These are phyloP conservation scores for Saxophila tyrrhenica DNA, from an alignment of 495 filamentous ascomycete genomes.

Conservation along the genomic window DNA sequence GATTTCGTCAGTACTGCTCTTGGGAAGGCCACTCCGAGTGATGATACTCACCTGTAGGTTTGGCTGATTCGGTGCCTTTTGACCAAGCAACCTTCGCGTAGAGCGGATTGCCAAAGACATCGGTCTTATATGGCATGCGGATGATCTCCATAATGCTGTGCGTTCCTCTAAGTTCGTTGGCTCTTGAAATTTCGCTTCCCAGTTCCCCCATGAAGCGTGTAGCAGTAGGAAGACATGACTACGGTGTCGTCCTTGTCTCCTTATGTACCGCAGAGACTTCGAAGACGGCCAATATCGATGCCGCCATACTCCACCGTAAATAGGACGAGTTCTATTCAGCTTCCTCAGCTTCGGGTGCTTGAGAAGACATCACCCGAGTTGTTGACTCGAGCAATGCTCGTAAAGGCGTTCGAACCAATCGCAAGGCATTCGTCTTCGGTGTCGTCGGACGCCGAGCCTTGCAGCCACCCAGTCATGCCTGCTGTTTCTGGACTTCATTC, in stretches of 20 bases:
- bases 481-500: not conserved
- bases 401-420: too few species aligned
- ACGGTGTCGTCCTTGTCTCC: not conserved
- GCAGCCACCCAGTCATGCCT: not conserved
- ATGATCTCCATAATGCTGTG: constrained; percentile 3
- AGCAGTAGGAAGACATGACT: too few species aligned
- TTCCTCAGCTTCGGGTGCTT: not conserved
- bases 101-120: constrained; percentile 7
- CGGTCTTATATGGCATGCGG: constrained; percentile 7
- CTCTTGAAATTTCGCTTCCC: too few species aligned
- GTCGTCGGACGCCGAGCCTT: not conserved
- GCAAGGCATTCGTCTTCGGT: not conserved
- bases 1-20: not conserved
- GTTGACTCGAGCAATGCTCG: not conserved
- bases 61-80: not conserved
- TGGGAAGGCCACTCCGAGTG: not conserved
- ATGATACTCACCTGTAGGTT: constrained; percentile 5
- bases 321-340: not conserved
- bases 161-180: not conserved
- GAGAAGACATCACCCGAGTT: not conserved
- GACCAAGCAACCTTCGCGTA: constrained; percentile 8
- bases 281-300: too few species aligned
- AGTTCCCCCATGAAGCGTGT: too few species aligned
- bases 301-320: too few species aligned
- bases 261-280: not conserved